Evolutionary conservation across 2,329 filamentous ascomycete species (phyloP).

Genomic region (Cladophialophora bantiana): DNA sequence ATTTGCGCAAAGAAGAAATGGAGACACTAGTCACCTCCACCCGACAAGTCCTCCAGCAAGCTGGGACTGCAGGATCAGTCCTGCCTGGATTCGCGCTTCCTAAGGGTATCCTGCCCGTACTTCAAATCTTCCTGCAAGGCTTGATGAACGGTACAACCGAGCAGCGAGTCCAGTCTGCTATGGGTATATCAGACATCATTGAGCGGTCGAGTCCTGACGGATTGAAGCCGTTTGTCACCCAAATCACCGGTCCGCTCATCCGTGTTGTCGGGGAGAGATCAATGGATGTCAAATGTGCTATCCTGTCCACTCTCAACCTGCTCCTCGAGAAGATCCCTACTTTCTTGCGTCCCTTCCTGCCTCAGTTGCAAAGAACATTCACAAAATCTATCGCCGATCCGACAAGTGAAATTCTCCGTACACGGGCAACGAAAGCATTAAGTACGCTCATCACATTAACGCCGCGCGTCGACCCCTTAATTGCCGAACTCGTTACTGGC

Average conservation of each 20-base stretch:
- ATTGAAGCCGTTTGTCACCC: slow-evolving; percentile 92
- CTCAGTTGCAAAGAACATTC: slow-evolving; percentile 95
- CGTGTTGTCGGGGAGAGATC: slow-evolving; percentile 97
- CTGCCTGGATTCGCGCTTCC: slow-evolving; percentile 87
- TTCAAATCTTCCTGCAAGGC: slow-evolving; percentile 97
- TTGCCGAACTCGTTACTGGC: slow-evolving; percentile 90
- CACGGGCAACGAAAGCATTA: slow-evolving; percentile 88
- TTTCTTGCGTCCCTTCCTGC: slow-evolving; percentile 94
- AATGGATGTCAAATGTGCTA: slow-evolving; percentile 90
- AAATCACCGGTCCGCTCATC: slow-evolving; percentile 96
- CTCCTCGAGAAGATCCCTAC: slow-evolving; percentile 94
- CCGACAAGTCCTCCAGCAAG: slow-evolving; percentile 81
- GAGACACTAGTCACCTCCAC: slow-evolving; percentile 88
- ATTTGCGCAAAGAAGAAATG: slow-evolving; percentile 96
- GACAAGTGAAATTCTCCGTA: slow-evolving; percentile 85
- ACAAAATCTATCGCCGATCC: slow-evolving; percentile 94
- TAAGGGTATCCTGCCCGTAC: slow-evolving; percentile 94
- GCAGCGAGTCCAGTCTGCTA: slow-evolving; percentile 86
- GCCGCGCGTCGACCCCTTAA: slow-evolving; percentile 91
- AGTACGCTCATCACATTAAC: slow-evolving; percentile 96
- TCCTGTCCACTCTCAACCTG: slow-evolving; percentile 92
- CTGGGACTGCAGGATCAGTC: slow-evolving; percentile 84
- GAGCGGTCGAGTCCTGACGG: slow-evolving; percentile 88
- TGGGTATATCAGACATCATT: slow-evolving; percentile 94
- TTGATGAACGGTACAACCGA: slow-evolving; percentile 95